These are phyloP conservation scores for Aureobasidium sp. DNA, from an alignment of 2,329 filamentous ascomycete species.

Conservation along the genomic window DNA sequence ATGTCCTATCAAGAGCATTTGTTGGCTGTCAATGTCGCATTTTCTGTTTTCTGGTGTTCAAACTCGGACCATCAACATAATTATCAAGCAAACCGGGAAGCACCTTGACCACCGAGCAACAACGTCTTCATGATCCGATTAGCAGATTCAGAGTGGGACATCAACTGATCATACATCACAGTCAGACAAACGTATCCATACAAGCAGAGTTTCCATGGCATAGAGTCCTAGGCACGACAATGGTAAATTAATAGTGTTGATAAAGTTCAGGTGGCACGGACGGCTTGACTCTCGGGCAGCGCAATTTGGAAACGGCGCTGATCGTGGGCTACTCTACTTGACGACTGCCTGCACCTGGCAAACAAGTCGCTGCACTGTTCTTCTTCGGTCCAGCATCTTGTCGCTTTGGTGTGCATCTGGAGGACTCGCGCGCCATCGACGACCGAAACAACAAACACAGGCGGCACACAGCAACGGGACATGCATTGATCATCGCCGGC, in stretches of 20 bases:
- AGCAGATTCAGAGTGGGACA: background rate
- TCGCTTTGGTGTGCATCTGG: background rate
- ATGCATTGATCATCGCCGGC: slow-evolving; percentile 14
- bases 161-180: background rate
- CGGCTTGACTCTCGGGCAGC: background rate
- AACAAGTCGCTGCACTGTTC: background rate
- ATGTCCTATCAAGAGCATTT: too few species aligned
- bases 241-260: background rate
- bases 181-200: background rate
- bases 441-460: background rate
- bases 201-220: background rate
- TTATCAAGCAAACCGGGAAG: background rate
- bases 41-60: background rate
- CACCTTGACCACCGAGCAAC: background rate
- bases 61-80: too few species aligned
- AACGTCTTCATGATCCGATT: background rate
- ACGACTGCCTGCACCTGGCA: slow-evolving; percentile 1
- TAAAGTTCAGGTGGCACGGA: slow-evolving; percentile 4
- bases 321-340: background rate
- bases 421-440: background rate
- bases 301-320: slow-evolving; percentile 12
- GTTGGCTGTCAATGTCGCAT: background rate
- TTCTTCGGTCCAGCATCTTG: background rate
- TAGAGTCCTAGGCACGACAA: background rate
- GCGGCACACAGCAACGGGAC: background rate